Percentiles rank a stretch among this genome's conserved stretches.
Conservation (phyloP, 495 filamentous ascomycete genomes). For the Annulohypoxylon nitens region DNA sequence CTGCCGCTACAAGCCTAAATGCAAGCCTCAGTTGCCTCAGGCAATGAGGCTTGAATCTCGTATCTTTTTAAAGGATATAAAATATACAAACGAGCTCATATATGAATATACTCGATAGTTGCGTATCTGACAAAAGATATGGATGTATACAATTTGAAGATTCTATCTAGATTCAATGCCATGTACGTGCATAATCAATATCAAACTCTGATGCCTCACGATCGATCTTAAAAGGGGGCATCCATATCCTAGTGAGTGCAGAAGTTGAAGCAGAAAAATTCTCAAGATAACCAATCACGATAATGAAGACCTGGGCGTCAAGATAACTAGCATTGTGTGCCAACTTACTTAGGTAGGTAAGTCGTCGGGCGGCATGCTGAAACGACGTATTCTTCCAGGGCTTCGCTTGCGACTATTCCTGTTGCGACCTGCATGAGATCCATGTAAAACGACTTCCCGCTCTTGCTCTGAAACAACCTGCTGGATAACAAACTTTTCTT, state of each 20-base stretch:
- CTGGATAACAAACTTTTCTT: constrained; percentile 26
- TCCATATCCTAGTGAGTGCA: constrained; percentile 6
- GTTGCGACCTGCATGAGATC: constrained; percentile 38
- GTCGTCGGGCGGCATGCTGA: constrained; percentile 16
- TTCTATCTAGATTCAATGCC: neutral
- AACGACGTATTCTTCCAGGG: constrained; percentile 26
- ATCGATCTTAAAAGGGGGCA: neutral
- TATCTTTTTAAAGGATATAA: constrained; percentile 16
- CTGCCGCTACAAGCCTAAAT: constrained; percentile 17
- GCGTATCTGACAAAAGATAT: constrained; percentile 5
- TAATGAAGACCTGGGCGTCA: constrained; percentile 9
- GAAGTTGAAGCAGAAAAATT: constrained; percentile 37
- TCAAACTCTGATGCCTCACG: neutral
- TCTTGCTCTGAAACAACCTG: constrained; percentile 44
- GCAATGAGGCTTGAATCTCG: neutral
- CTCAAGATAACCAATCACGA: constrained; percentile 23
- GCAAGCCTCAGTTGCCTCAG: too few species aligned
- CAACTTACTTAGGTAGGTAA: constrained; percentile 26
- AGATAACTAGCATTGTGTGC: constrained; percentile 12
- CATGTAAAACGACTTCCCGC: constrained; percentile 29
- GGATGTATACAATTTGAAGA: neutral
- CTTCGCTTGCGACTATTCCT: constrained; percentile 27
- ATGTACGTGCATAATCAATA: neutral
- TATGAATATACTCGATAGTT: constrained; percentile 10
- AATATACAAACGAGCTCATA: neutral